Evolutionary conservation across 768 basidiomycete genomes (phyloP).

Genomic region (Lactarius psammicola): DNA sequence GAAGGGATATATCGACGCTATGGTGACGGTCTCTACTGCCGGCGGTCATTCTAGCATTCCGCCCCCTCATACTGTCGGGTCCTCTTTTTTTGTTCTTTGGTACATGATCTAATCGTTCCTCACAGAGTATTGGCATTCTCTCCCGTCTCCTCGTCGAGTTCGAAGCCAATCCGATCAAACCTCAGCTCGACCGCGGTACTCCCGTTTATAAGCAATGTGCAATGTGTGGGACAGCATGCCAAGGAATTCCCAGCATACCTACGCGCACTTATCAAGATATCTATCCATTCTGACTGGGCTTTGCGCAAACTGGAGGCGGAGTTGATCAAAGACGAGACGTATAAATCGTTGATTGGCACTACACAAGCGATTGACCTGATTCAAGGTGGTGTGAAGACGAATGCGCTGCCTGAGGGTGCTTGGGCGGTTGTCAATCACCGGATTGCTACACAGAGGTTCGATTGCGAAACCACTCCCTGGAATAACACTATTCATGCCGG

Average conservation of each 20-base stretch:
- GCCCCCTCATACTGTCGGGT: constrained; percentile 68
- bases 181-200: constrained; percentile 35
- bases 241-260: constrained; percentile 39
- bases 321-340: constrained; percentile 32
- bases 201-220: constrained; percentile 38
- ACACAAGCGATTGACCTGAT: constrained; percentile 42
- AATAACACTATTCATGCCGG: neutral
- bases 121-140: constrained; percentile 68
- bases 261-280: constrained; percentile 33
- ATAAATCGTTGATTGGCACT: constrained; percentile 36
- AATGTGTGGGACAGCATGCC: constrained; percentile 46
- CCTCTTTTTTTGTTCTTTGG: neutral
- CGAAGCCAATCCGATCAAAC: constrained; percentile 22
- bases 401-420: constrained; percentile 47
- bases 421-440: constrained; percentile 39
- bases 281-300: constrained; percentile 33
- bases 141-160: constrained; percentile 38
- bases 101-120: neutral
- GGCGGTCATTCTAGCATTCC: constrained; percentile 90
- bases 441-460: constrained; percentile 37
- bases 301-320: constrained; percentile 39
- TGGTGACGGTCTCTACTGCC: constrained; percentile 60
- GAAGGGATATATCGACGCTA: constrained; percentile 67
- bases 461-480: too few relatives aligned
- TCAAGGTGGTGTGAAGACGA: constrained; percentile 44